phyloP scores from a whole-genome alignment of 169 alveolate species.

The Perkinsus chesapeaki region DNA sequence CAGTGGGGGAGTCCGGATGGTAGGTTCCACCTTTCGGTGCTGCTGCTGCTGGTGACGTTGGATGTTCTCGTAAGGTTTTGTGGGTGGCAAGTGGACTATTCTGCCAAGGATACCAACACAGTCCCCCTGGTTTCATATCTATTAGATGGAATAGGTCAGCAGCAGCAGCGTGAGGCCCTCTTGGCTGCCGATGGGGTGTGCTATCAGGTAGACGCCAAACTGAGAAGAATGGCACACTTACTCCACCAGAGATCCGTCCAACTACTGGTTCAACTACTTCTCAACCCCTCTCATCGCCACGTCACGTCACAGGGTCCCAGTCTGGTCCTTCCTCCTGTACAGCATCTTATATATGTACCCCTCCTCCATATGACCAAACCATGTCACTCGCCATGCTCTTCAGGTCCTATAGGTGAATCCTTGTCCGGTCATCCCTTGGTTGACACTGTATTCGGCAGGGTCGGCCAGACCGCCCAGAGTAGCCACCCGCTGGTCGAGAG shows the following conservation, averaged over 20 bases:
- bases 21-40: neutral
- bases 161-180: neutral
- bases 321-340: neutral
- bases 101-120: neutral
- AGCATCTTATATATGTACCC: neutral
- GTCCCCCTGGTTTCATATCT: neutral
- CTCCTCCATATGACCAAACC: neutral
- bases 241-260: neutral
- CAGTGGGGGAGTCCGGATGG: neutral
- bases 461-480: neutral
- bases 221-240: neutral
- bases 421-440: neutral
- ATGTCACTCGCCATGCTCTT: neutral
- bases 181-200: neutral
- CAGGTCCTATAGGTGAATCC: neutral
- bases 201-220: neutral
- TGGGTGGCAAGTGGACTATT: neutral
- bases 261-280: neutral
- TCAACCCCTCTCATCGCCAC: neutral
- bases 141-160: neutral
- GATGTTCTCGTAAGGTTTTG: neutral
- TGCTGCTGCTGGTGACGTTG: neutral
- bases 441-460: neutral
- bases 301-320: neutral
- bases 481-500: neutral